Base-by-base conservation (phyloP, 306 rosid species). In the Cucumis cinereus region DNA sequence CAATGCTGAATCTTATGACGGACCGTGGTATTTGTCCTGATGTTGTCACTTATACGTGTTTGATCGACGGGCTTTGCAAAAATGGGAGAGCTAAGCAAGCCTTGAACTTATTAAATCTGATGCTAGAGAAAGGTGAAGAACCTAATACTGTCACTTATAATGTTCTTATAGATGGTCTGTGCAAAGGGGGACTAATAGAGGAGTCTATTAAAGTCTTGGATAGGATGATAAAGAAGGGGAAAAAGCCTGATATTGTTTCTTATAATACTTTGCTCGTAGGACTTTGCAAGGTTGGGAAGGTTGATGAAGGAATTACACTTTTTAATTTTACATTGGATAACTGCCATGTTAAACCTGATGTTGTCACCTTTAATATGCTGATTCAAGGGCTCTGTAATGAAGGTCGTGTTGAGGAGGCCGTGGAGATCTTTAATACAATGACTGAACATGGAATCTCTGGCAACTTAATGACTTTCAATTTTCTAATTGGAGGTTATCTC, bases 1-100 rank as follows among this genome's bases (percentile, higher is more conserved):
- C 40, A 4, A 82, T 90, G 95, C 43, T 91, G 78, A 52, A 85
- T 47, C 90, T 78, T 57, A 94, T 94, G 98, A 79, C 62, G 1
- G 49, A 79, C 15, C 71, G 62, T 43, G 90, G 92, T 58, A 64
- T 90, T 73, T 73, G 1, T 68, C 91, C 88, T 9, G 95, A 91
- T 83, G 85, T 86, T 47, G 78, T 89, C 71, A 71, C 89, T 20
- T 91, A 87, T 76, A 90, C 96, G 1, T 72, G 82, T 78, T 81
- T 91, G 60, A 84, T 87, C 58, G 89, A 90, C 7, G 96, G 97
- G 53, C 97, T 94, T 77, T 90, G 84, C 89, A 90, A 89, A 78
- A 76, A 75, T 35, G 93, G 93, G 79, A 89, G 84, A 75, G 82
- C 76, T 10, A 81, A 76, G 1, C 84, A 87, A 47, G 97, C 90